A percentile compares a stretch with the other conserved stretches of the same genome.
These are phyloP conservation scores for Pleodorina starrii DNA, from an alignment of 139 green algal species.

Conservation along the genomic window DNA sequence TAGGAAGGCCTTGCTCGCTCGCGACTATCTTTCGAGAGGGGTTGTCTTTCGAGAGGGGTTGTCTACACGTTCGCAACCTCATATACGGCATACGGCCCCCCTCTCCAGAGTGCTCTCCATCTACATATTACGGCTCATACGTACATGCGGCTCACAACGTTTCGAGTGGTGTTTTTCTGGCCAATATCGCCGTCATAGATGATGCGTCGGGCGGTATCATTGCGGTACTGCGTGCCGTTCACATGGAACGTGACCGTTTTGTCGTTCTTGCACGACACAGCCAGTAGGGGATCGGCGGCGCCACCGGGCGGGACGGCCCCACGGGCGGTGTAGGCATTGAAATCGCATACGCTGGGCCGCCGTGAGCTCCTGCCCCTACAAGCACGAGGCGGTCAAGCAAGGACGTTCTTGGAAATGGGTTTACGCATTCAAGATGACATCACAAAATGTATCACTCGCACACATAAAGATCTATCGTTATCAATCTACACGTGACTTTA, in stretches of 20 bases:
- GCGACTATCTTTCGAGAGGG: too few species aligned
- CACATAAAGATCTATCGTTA: not conserved
- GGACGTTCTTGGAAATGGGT: too few species aligned
- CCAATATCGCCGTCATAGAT: not conserved
- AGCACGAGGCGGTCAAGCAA: not conserved
- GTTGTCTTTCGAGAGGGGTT: too few species aligned
- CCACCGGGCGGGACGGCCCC: not conserved
- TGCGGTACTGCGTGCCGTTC: not conserved
- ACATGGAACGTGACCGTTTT: not conserved
- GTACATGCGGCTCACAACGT: too few species aligned
- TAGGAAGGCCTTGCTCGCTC: too few species aligned
- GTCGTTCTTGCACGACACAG: not conserved
- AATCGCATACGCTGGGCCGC: conserved; percentile 27
- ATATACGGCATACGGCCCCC: too few species aligned
- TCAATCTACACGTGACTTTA: too few species aligned
- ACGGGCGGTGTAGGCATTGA: conserved; percentile 17
- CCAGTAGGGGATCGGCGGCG: not conserved
- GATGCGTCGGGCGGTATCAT: not conserved
- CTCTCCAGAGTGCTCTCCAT: too few species aligned
- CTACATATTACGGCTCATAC: too few species aligned
- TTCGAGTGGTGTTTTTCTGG: not conserved
- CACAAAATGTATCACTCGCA: too few species aligned
- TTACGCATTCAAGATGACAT: too few species aligned
- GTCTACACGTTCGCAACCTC: too few species aligned
- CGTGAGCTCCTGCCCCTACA: not conserved